These are phyloP conservation scores for Aspergillus calidoustus DNA, from an alignment of 2,329 filamentous ascomycete genomes.

Conservation along the genomic window DNA sequence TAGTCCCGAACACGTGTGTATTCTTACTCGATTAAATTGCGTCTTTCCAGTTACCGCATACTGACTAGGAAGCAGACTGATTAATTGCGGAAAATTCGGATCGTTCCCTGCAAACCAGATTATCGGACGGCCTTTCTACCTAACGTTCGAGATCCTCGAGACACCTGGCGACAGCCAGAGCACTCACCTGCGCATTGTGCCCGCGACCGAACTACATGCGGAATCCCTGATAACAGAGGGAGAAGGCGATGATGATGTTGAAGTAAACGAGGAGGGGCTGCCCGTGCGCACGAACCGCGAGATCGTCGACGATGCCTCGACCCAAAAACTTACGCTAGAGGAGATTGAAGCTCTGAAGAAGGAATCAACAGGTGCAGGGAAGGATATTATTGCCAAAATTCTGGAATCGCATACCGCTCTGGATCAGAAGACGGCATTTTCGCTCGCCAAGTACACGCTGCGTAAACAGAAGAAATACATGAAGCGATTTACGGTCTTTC, in stretches of 20 bases:
- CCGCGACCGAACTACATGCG: conserved; percentile 79
- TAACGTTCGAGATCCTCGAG: conserved; percentile 89
- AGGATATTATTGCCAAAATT: conserved; percentile 90
- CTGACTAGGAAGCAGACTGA: conserved; percentile 61
- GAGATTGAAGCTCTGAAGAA: conserved; percentile 75
- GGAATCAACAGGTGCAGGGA: conserved; percentile 76
- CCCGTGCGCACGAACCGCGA: conserved; percentile 66
- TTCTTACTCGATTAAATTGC: conserved; percentile 24
- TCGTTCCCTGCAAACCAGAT: conserved; percentile 87
- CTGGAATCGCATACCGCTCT: conserved; percentile 86
- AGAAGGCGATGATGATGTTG: conserved; percentile 43
- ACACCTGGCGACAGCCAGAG: conserved; percentile 66
- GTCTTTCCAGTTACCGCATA: conserved; percentile 13
- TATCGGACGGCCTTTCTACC: conserved; percentile 85
- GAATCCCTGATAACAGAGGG: conserved; percentile 66
- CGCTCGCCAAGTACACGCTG: conserved; percentile 92
- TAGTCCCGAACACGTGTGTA: conserved; percentile 68
- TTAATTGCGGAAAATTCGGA: conserved; percentile 91
- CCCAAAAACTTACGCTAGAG: conserved; percentile 75
- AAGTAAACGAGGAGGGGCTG: conserved; percentile 43
- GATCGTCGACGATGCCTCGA: conserved; percentile 64
- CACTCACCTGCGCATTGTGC: conserved; percentile 73
- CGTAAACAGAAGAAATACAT: conserved; percentile 94
- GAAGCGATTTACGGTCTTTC: conserved; percentile 81
- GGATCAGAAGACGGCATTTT: conserved; percentile 93